These are phyloP conservation scores for Multifurca ochricompacta DNA, from an alignment of 768 basidiomycete species.

Conservation along the genomic window DNA sequence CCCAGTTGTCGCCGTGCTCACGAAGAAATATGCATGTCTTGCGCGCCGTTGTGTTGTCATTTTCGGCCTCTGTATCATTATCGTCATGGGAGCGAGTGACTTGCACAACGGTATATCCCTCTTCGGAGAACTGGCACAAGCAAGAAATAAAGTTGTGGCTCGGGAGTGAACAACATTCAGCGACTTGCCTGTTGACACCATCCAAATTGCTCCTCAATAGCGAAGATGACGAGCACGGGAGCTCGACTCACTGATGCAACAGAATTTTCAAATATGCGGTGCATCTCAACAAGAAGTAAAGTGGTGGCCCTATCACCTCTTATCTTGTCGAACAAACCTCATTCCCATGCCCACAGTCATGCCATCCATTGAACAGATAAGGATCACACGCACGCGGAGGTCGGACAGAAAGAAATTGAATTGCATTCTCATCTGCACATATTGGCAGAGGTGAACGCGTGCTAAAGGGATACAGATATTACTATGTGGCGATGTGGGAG, in stretches of 20 bases:
- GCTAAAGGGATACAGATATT: background rate
- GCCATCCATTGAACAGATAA: background rate
- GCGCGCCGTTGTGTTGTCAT: slow-evolving; percentile 21
- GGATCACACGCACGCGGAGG: background rate
- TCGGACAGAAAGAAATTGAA: background rate
- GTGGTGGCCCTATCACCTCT: too few relatives aligned
- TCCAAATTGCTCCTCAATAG: slow-evolving; percentile 27
- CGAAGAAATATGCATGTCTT: slow-evolving; percentile 7
- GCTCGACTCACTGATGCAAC: slow-evolving; percentile 28
- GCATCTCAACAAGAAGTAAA: slow-evolving; percentile 8
- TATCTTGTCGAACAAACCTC: too few relatives aligned
- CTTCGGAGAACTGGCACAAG: slow-evolving; percentile 29
- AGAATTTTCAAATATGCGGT: slow-evolving; percentile 23
- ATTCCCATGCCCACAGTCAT: too few relatives aligned
- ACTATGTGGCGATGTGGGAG: background rate
- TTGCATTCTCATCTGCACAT: slow-evolving; percentile 1
- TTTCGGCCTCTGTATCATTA: slow-evolving; percentile 19
- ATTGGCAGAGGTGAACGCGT: background rate
- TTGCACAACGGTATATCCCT: slow-evolving; percentile 34
- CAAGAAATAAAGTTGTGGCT: background rate
- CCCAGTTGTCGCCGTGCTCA: slow-evolving; percentile 22
- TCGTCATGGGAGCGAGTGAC: slow-evolving; percentile 23
- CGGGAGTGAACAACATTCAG: background rate
- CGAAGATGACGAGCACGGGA: slow-evolving; percentile 27
- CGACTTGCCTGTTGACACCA: slow-evolving; percentile 33